Percentiles rank a stretch among this genome's conserved stretches.
These are phyloP conservation scores for Aspergillus sp. DNA, from an alignment of 2,329 filamentous ascomycete genomes.

Conservation along the genomic window DNA sequence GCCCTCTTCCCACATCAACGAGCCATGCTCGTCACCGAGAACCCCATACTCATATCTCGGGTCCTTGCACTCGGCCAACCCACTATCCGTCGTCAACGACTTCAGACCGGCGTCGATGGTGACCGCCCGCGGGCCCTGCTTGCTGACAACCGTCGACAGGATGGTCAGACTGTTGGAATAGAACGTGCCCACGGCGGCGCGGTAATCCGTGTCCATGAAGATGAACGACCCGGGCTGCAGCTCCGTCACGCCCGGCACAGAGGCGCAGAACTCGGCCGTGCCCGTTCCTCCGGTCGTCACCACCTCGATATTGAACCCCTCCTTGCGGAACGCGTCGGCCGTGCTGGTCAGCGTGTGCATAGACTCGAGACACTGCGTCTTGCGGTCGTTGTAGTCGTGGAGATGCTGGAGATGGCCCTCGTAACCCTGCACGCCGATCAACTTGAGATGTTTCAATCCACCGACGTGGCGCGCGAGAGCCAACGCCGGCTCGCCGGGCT, in stretches of 20 bases:
- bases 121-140: conserved; percentile 44
- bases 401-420: conserved; percentile 56
- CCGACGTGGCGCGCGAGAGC: conserved; percentile 42
- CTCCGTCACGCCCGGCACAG: conserved; percentile 52
- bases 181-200: conserved; percentile 50
- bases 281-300: conserved; percentile 55
- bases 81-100: conserved; percentile 53
- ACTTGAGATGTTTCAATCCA: conserved; percentile 36
- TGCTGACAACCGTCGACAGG: conserved; percentile 50
- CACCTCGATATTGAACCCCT: conserved; percentile 47
- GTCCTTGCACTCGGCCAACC: conserved; percentile 50
- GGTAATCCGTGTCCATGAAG: conserved; percentile 60
- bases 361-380: conserved; percentile 44
- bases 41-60: conserved; percentile 44
- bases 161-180: conserved; percentile 52
- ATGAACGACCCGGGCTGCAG: conserved; percentile 56
- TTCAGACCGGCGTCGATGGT: conserved; percentile 54
- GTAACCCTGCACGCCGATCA: conserved; percentile 54
- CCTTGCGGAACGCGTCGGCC: conserved; percentile 41
- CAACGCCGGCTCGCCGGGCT: conserved; percentile 41
- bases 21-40: conserved; percentile 52
- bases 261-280: conserved; percentile 54
- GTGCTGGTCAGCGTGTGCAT: conserved; percentile 48
- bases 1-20: conserved; percentile 46
- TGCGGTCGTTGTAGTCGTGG: conserved; percentile 44